phyloP scores from a whole-genome alignment of 164 flowering plant species.

The Piper longum region DNA sequence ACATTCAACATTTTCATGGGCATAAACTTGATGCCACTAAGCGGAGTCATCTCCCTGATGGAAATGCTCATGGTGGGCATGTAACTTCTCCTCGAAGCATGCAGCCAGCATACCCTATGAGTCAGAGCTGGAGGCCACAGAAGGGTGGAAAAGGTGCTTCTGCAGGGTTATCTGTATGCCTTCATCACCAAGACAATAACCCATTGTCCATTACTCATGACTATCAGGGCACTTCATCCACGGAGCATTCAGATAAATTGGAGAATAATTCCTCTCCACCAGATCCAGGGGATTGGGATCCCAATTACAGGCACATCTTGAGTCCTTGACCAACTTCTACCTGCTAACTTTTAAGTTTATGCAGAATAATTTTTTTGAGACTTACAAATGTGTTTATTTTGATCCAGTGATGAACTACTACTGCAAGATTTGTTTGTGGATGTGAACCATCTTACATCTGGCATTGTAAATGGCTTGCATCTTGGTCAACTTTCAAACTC shows the following conservation, averaged over 20 bases:
- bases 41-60: slow-evolving; percentile 35
- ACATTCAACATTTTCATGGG: slow-evolving; percentile 51
- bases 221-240: slow-evolving; percentile 13
- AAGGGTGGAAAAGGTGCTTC: slow-evolving; percentile 25
- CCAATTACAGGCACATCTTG: slow-evolving; percentile 62
- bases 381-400: background rate
- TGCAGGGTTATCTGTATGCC: slow-evolving; percentile 19
- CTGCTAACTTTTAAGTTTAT: background rate
- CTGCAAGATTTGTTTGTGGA: slow-evolving; percentile 71
- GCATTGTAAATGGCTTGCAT: slow-evolving; percentile 39
- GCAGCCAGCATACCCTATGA: slow-evolving; percentile 26
- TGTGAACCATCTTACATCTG: slow-evolving; percentile 27
- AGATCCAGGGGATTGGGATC: slow-evolving; percentile 98
- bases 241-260: slow-evolving; percentile 37
- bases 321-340: background rate
- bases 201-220: slow-evolving; percentile 18
- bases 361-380: background rate
- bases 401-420: slow-evolving; percentile 78
- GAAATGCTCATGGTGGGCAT: slow-evolving; percentile 26
- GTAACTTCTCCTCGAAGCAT: slow-evolving; percentile 34
- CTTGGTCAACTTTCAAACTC: slow-evolving; percentile 26
- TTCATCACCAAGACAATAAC: slow-evolving; percentile 13
- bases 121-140: slow-evolving; percentile 41
- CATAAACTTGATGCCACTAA: slow-evolving; percentile 24
- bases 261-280: slow-evolving; percentile 49